Percentiles rank a stretch among this genome's conserved stretches.
phyloP scores from a whole-genome alignment of 768 basidiomycete genomes.

The Leccinum truebloodii region DNA sequence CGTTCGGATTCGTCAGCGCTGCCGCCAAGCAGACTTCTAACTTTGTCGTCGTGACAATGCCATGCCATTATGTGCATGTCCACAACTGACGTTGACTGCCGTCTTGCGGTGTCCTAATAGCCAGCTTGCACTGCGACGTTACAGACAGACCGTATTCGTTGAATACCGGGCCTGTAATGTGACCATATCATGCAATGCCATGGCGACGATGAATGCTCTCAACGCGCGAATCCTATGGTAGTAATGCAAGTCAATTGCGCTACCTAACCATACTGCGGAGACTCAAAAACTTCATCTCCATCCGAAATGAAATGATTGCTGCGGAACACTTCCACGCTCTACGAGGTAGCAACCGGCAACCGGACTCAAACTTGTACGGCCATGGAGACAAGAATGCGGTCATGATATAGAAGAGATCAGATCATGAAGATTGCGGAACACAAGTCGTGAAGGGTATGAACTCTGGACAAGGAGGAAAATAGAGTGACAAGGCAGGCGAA shows the following conservation, averaged over 20 bases:
- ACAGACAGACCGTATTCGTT: background rate
- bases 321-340: slow-evolving; percentile 14
- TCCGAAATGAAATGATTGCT: slow-evolving; percentile 6
- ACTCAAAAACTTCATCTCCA: background rate
- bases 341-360: slow-evolving; percentile 20
- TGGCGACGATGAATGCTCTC: slow-evolving; percentile 1
- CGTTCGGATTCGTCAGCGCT: background rate
- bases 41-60: background rate
- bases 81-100: background rate
- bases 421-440: slow-evolving; percentile 41
- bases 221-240: too few relatives aligned
- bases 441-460: slow-evolving; percentile 41
- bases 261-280: background rate
- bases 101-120: background rate
- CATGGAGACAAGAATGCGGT: slow-evolving; percentile 1
- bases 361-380: slow-evolving; percentile 2
- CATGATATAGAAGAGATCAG: slow-evolving; percentile 31
- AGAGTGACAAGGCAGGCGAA: slow-evolving; percentile 20
- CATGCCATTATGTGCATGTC: background rate
- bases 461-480: slow-evolving; percentile 25
- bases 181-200: background rate
- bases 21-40: background rate
- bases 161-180: background rate
- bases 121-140: background rate
- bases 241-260: too few relatives aligned